Evolutionary conservation across 805 yeast species (phyloP).

Genomic region (Isabelozyma rhagii): DNA sequence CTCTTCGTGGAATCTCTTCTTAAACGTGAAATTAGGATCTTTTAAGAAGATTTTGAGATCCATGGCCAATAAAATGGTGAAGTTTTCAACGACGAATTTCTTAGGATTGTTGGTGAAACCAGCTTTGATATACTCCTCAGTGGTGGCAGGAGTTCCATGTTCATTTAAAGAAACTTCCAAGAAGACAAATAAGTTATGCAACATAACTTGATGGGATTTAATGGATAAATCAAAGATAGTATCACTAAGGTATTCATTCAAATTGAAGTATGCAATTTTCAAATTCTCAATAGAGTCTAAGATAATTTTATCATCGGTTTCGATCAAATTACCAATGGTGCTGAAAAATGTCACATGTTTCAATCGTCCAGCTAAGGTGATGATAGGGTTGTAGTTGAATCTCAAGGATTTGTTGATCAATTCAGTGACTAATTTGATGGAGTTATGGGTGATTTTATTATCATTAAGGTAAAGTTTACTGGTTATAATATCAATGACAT

Average conservation of each 20-base stretch:
- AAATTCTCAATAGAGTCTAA: conserved; percentile 27
- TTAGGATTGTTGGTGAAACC: conserved; percentile 46
- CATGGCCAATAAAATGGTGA: conserved; percentile 48
- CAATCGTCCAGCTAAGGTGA: conserved; percentile 44
- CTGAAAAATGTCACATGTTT: conserved; percentile 46
- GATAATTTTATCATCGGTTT: conserved; percentile 33
- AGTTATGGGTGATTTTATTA: conserved; percentile 38
- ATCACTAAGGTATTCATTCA: conserved; percentile 33
- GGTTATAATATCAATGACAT: conserved; percentile 41
- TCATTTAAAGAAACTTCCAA: conserved; percentile 41
- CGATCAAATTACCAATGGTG: conserved; percentile 38
- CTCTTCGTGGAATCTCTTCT: conserved; percentile 61
- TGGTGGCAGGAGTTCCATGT: conserved; percentile 38
- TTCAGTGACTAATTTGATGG: conserved; percentile 45
- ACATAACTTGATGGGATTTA: conserved; percentile 37
- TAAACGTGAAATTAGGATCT: conserved; percentile 57
- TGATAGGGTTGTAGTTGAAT: conserved; percentile 39
- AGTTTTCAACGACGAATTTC: conserved; percentile 40
- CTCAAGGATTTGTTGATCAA: conserved; percentile 41
- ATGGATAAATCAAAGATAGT: conserved; percentile 36
- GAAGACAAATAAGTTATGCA: conserved; percentile 35
- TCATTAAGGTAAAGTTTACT: conserved; percentile 43
- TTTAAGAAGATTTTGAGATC: conserved; percentile 54
- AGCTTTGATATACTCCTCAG: conserved; percentile 43
- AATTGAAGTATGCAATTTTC: conserved; percentile 29